phyloP scores from a whole-genome alignment of 2,329 filamentous ascomycete genomes.

The Hypoxylon sp. region DNA sequence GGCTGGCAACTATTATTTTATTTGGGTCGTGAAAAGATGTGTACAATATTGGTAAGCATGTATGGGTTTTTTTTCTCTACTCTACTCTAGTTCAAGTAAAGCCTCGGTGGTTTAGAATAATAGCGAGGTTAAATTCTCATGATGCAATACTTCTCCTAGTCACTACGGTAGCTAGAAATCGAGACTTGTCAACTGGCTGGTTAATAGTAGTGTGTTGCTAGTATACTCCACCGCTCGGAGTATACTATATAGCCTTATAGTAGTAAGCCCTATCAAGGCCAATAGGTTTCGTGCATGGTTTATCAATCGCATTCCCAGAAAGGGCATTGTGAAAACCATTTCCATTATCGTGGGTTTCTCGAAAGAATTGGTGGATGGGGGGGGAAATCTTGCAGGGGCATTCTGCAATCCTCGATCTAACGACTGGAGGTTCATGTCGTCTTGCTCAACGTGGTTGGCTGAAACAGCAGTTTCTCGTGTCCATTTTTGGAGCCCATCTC shows the following conservation, averaged over 20 bases:
- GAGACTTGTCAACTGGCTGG: background rate
- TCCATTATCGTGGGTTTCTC: constrained; percentile 31
- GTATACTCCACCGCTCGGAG: constrained; percentile 4
- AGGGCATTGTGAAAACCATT: no score
- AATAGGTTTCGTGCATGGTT: constrained; percentile 17
- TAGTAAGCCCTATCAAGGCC: constrained; percentile 12
- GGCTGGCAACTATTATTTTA: background rate
- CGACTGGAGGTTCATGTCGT: constrained; percentile 25
- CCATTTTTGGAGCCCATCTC: constrained; percentile 50
- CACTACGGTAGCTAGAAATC: background rate
- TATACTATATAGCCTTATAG: constrained; percentile 18
- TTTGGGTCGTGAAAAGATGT: constrained; percentile 16
- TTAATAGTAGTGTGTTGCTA: constrained; percentile 12
- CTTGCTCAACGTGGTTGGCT: constrained; percentile 47
- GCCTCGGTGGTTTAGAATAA: constrained; percentile 21
- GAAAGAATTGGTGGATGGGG: constrained; percentile 29
- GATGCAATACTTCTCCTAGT: constrained; percentile 20
- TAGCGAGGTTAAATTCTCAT: constrained; percentile 9
- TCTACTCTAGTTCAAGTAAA: constrained; percentile 20
- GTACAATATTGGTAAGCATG: no score
- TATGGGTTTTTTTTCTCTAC: constrained; percentile 5
- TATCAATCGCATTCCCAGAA: constrained; percentile 29
- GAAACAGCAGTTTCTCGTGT: constrained; percentile 57
- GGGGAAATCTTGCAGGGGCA: constrained; percentile 31
- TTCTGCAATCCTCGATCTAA: constrained; percentile 40